Evolutionary conservation across 495 filamentous ascomycete species (phyloP).

Genomic region (Chlorociboria aeruginascens): DNA sequence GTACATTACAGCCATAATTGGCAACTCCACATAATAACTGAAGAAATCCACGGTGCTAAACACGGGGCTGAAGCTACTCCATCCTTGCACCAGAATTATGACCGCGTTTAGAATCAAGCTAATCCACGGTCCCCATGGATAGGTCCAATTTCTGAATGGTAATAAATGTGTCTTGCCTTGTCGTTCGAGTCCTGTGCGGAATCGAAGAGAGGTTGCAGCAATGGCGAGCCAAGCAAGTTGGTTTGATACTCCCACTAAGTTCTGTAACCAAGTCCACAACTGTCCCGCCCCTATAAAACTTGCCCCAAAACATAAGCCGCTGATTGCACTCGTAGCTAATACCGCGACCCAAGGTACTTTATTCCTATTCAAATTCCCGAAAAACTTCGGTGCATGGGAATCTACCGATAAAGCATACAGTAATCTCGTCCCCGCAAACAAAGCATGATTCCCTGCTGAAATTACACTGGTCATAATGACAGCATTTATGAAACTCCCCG

Average conservation of each 20-base stretch:
- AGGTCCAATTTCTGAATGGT: conserved; percentile 51
- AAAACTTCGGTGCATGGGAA: conserved; percentile 42
- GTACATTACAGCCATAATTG: conserved; percentile 38
- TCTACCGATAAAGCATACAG: conserved; percentile 51
- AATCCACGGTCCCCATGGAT: conserved; percentile 42
- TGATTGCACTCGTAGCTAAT: conserved; percentile 40
- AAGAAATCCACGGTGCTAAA: conserved; percentile 41
- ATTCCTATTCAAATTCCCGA: conserved; percentile 40
- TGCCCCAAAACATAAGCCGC: conserved; percentile 46
- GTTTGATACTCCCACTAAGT: conserved; percentile 50
- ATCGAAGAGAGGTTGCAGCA: conserved; percentile 44
- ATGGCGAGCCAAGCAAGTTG: conserved; percentile 52
- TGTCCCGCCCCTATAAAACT: conserved; percentile 47
- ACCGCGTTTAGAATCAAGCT: conserved; percentile 39
- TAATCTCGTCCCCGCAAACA: conserved; percentile 49
- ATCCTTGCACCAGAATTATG: conserved; percentile 48
- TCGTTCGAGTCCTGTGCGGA: conserved; percentile 38
- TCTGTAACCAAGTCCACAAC: conserved; percentile 20
- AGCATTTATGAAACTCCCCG: conserved; percentile 54
- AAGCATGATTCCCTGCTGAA: conserved; percentile 52
- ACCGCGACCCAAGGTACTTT: conserved; percentile 48
- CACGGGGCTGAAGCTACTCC: conserved; percentile 42
- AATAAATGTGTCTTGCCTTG: conserved; percentile 46
- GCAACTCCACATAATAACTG: conserved; percentile 40
- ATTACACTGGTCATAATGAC: conserved; percentile 63